Percentiles rank a stretch among this genome's conserved stretches.
phyloP scores from a whole-genome alignment of 352 stramenopile species.

The Phytopythium vexans region DNA sequence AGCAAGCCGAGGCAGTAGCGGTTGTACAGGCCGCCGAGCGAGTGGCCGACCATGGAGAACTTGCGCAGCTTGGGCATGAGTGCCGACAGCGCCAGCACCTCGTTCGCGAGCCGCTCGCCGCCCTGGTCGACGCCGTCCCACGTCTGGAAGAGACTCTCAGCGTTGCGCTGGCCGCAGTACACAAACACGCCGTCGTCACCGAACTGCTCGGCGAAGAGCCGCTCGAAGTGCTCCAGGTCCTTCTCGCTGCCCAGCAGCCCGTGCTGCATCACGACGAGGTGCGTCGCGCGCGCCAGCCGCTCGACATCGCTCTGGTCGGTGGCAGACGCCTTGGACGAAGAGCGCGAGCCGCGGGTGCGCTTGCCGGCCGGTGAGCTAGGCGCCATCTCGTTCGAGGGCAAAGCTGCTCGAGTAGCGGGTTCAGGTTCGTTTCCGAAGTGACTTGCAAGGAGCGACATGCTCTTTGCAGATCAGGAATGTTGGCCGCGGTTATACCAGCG shows the following conservation, averaged over 20 bases:
- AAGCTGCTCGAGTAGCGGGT: no score
- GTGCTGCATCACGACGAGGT: constrained; percentile 75
- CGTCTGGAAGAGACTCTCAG: constrained; percentile 60
- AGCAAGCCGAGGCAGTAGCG: constrained; percentile 73
- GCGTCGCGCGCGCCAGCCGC: constrained; percentile 23
- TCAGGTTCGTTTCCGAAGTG: no score
- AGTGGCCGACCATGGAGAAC: constrained; percentile 77
- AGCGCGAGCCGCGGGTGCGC: background rate
- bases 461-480: no score
- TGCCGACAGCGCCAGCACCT: constrained; percentile 48
- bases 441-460: no score
- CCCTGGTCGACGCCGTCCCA: constrained; percentile 75
- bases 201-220: constrained; percentile 49
- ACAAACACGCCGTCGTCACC: constrained; percentile 40
- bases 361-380: background rate
- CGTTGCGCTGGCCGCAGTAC: constrained; percentile 48
- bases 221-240: constrained; percentile 59
- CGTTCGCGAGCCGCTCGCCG: constrained; percentile 62
- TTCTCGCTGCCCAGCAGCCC: constrained; percentile 60
- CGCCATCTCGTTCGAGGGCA: no score
- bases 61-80: constrained; percentile 61
- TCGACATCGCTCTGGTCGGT: constrained; percentile 3
- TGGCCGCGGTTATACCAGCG: no score
- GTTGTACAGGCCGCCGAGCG: constrained; percentile 75
- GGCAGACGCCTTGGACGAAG: background rate